Evolutionary conservation across 1,284 basidiomycete genomes (phyloP).

Genomic region (Caloboletus inedulis): DNA sequence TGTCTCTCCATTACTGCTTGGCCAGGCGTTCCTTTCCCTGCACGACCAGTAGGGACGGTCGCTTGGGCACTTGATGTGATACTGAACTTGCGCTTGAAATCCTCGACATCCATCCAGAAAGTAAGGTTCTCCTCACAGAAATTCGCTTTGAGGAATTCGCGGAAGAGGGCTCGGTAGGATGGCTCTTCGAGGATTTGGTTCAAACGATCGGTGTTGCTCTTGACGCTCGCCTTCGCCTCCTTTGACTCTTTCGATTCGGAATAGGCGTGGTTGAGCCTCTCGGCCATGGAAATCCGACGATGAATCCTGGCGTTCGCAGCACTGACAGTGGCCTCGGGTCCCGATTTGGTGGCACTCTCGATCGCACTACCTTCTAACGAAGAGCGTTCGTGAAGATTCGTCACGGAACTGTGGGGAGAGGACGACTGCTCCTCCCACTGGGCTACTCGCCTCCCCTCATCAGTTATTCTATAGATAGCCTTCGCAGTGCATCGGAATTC

Average conservation of each 20-base stretch:
- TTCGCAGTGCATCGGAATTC: conserved; percentile 96
- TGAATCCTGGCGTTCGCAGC: conserved; percentile 66
- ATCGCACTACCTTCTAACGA: conserved; percentile 40
- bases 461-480: conserved; percentile 91
- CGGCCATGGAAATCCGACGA: conserved; percentile 74
- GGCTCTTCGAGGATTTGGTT: conserved; percentile 94
- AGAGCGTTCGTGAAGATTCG: conserved; percentile 52
- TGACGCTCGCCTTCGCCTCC: conserved; percentile 61
- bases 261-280: conserved; percentile 62
- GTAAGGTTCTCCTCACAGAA: conserved; percentile 98
- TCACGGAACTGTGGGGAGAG: conserved; percentile 64
- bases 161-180: conserved; percentile 84
- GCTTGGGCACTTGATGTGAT: conserved; percentile 92
- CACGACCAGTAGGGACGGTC: conserved; percentile 40
- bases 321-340: conserved; percentile 34
- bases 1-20: conserved; percentile 95
- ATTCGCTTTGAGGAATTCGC: conserved; percentile 90
- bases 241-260: conserved; percentile 51
- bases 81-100: conserved; percentile 94
- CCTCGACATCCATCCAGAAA: conserved; percentile 96
- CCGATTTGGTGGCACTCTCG: conserved; percentile 43
- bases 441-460: conserved; percentile 82
- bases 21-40: conserved; percentile 59
- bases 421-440: conserved; percentile 69
- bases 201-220: conserved; percentile 89